Evolutionary conservation across 768 basidiomycete species (phyloP), one percentile per base, ranked within the genome.

Genomic region (Hericium erinaceus): DNA sequence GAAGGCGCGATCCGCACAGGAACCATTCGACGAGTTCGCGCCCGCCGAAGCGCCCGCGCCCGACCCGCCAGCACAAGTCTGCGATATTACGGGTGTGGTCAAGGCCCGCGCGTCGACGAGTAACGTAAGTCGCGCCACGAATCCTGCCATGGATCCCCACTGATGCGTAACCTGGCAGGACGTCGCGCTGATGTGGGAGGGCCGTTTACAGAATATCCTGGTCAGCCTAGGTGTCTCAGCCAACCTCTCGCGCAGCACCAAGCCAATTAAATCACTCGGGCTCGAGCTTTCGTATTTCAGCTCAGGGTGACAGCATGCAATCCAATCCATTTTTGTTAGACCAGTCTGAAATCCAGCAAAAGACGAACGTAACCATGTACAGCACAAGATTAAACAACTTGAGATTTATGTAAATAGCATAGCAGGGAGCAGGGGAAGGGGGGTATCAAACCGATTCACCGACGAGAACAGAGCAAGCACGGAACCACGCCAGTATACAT

Each of bases 281-380:
- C 74, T 98, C n/a, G 94, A 98, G 68, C 75, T 98, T 44, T 91
- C 93, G 39, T 97, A 95, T 69, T 97, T 95, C 66, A 89, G 88
- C 69, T 84, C 88, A 15, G 78, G 67, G 51, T 73, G 66, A 61
- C 12, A 20, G 8, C 44, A 20, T n/a, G 16, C 16, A 18, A 15
- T 46, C 44, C n/a, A 46, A 3, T n/a, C 8, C 20, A 3, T 15
- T 46, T 46, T 46, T 46, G 18, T 20, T 15, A 46, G 28, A 33
- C 28, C 28, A 46, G 44, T n/a, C 44, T 16, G 44, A 46, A 46
- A 20, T 5, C 16, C 44, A 46, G n/a, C 44, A 46, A 46, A 7
- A 16, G 7, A 16, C 44, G 16, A 46, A 46, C 16, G 44, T 2
- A 46, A 46, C 44, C 28, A 33, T 33, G 28, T 33, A 33, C 28